Percentiles rank a stretch among this genome's conserved stretches.
phyloP scores from a whole-genome alignment of 2,329 filamentous ascomycete genomes.

The Aureobasidium mangrovei region DNA sequence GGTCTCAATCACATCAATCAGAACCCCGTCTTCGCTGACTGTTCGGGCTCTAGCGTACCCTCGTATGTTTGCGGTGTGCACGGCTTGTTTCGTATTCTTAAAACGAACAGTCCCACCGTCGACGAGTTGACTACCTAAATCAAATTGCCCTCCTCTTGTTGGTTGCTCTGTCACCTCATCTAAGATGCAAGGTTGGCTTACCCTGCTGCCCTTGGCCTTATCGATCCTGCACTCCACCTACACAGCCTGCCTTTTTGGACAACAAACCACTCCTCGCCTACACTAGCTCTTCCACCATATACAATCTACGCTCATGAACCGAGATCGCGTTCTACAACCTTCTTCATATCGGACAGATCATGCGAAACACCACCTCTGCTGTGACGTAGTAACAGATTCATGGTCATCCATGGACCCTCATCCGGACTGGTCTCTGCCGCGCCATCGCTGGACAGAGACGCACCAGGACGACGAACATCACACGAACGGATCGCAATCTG shows the following conservation, averaged over 20 bases:
- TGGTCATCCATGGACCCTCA: conserved; percentile 6
- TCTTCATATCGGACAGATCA: conserved; percentile 3
- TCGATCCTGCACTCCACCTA: conserved; percentile 7
- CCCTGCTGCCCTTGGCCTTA: conserved; percentile 5
- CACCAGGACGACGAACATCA: not conserved
- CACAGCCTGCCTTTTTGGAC: not conserved
- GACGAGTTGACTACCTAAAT: conserved; percentile 2
- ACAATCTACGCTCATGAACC: conserved; percentile 2
- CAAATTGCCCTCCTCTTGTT: conserved; percentile 9
- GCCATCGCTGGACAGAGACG: conserved; percentile 4
- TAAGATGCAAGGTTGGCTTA: conserved; percentile 12
- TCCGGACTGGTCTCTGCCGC: conserved; percentile 2
- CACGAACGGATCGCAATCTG: not conserved
- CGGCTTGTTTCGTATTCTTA: conserved; percentile 12
- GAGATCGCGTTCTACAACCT: not conserved
- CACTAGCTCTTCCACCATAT: not conserved
- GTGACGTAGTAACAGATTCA: conserved; percentile 5
- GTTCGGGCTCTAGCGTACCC: conserved; percentile 8
- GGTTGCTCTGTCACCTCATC: conserved; percentile 10
- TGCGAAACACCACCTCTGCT: not conserved
- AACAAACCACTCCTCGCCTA: not conserved
- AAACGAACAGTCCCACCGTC: conserved; percentile 7
- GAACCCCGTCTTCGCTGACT: not conserved
- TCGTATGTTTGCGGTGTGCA: conserved; percentile 5
- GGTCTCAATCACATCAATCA: conserved; percentile 4